These are phyloP conservation scores for Aspergillus carlsbadensis DNA, from an alignment of 495 filamentous ascomycete species.

Conservation along the genomic window DNA sequence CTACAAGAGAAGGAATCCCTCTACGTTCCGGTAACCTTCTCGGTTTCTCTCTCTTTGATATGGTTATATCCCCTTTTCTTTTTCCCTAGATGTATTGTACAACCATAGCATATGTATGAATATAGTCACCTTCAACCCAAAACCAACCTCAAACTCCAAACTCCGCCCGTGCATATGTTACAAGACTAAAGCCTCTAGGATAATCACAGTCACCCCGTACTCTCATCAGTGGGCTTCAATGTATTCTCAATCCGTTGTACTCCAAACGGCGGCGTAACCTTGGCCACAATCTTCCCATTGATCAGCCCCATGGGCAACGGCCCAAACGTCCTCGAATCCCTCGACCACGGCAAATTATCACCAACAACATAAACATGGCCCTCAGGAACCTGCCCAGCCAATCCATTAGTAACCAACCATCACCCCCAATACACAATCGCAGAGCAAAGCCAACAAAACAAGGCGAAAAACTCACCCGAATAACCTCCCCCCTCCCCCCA, in stretches of 20 bases:
- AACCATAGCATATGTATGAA: conserved; percentile 47
- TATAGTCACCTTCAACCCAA: conserved; percentile 36
- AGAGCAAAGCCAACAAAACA: conserved; percentile 1
- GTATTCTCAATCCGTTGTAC: conserved; percentile 54
- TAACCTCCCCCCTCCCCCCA: conserved; percentile 58
- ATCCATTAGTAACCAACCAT: conserved; percentile 13
- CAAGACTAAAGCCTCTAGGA: background rate
- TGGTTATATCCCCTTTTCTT: conserved; percentile 23
- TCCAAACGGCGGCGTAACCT: conserved; percentile 51
- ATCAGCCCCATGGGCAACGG: conserved; percentile 82
- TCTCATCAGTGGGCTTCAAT: conserved; percentile 38
- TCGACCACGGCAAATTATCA: conserved; percentile 79
- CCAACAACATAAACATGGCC: conserved; percentile 89
- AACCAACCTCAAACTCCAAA: conserved; percentile 27
- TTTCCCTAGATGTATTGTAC: conserved; percentile 47
- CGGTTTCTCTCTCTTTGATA: conserved; percentile 5
- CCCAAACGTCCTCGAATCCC: conserved; percentile 84
- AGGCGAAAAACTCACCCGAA: conserved; percentile 59
- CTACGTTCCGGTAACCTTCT: conserved; percentile 38
- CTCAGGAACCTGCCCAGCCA: conserved; percentile 65
- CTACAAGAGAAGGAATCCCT: conserved; percentile 54
- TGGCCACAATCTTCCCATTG: conserved; percentile 79
- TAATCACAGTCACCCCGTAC: conserved; percentile 11
- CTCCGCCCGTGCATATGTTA: conserved; percentile 15
- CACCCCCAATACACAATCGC: background rate